phyloP scores from a whole-genome alignment of 129 eudicot species.

The Flaveria sonorensis region DNA sequence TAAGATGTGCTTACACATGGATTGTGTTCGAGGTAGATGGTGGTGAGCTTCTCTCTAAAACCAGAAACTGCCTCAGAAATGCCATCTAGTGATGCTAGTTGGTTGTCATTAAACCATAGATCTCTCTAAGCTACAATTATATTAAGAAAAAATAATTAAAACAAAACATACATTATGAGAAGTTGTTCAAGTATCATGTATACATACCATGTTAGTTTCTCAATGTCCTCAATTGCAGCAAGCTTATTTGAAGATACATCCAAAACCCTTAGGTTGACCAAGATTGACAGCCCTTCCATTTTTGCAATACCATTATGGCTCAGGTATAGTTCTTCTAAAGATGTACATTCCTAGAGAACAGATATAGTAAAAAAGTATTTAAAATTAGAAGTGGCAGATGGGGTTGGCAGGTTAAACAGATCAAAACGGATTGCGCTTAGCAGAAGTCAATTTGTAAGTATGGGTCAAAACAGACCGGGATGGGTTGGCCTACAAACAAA shows the following conservation, averaged over 20 bases:
- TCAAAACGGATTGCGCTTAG: not conserved
- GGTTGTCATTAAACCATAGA: slow-evolving; percentile 96
- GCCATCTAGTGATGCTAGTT: slow-evolving; percentile 70
- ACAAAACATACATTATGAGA: not conserved
- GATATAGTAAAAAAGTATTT: slow-evolving; percentile 12
- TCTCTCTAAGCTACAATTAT: slow-evolving; percentile 77
- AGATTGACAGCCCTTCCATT: slow-evolving; percentile 90
- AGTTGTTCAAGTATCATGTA: slow-evolving; percentile 16
- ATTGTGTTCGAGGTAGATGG: slow-evolving; percentile 93
- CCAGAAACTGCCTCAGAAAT: slow-evolving; percentile 75
- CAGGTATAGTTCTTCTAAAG: slow-evolving; percentile 85
- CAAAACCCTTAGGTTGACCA: slow-evolving; percentile 75
- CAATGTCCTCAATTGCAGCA: slow-evolving; percentile 71
- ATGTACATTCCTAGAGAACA: slow-evolving; percentile 80
- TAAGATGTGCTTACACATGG: slow-evolving; percentile 76
- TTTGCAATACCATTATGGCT: slow-evolving; percentile 93
- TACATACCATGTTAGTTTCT: slow-evolving; percentile 63
- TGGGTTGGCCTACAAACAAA: not conserved
- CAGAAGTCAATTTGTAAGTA: not conserved
- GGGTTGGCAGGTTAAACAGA: not conserved
- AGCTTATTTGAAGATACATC: slow-evolving; percentile 93
- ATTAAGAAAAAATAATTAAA: not conserved
- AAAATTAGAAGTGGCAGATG: not conserved
- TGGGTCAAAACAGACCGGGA: not conserved
- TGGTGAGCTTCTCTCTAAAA: slow-evolving; percentile 78